Evolutionary conservation across 2,329 filamentous ascomycete species (phyloP).

Genomic region (Fusarium sulawesiense): DNA sequence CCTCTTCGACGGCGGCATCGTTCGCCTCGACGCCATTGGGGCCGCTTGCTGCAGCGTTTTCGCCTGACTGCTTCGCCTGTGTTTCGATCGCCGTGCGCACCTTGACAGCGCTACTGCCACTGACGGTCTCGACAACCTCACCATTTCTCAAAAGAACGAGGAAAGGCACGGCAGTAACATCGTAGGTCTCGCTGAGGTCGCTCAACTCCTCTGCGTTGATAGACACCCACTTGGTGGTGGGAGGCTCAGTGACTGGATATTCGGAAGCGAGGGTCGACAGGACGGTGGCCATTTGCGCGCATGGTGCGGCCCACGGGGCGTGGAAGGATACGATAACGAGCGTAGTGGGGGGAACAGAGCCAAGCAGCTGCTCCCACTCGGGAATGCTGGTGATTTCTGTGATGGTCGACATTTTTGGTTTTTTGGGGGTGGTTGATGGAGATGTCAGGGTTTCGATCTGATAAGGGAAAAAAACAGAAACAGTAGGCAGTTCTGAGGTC

Average conservation of each 20-base stretch:
- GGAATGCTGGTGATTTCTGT: slow-evolving; percentile 79
- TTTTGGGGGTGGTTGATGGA: slow-evolving; percentile 11
- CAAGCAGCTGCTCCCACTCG: slow-evolving; percentile 77
- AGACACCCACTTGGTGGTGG: slow-evolving; percentile 82
- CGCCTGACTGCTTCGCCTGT: slow-evolving; percentile 68
- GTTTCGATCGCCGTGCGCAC: slow-evolving; percentile 88
- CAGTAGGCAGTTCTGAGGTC: slow-evolving; percentile 19
- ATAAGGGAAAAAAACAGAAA: slow-evolving; percentile 25
- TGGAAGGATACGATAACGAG: slow-evolving; percentile 93
- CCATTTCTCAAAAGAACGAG: slow-evolving; percentile 84
- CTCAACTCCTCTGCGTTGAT: slow-evolving; percentile 95
- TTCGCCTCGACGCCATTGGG: slow-evolving; percentile 54
- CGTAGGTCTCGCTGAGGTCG: slow-evolving; percentile 91
- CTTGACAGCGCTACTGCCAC: slow-evolving; percentile 87
- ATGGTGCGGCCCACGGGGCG: slow-evolving; percentile 95
- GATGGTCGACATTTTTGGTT: slow-evolving; percentile 75
- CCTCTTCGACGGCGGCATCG: slow-evolving; percentile 58
- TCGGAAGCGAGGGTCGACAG: slow-evolving; percentile 86
- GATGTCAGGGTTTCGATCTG: slow-evolving; percentile 30
- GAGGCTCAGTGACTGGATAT: slow-evolving; percentile 76
- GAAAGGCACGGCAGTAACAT: slow-evolving; percentile 94
- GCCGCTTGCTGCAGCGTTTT: slow-evolving; percentile 50
- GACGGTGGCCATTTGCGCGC: slow-evolving; percentile 91
- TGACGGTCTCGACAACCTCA: slow-evolving; percentile 83
- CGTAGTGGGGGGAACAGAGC: slow-evolving; percentile 73